A percentile compares a stretch with the other conserved stretches of the same genome.
Conservation (phyloP, 176 grass and related monocot genomes). For the Avena eriantha region DNA sequence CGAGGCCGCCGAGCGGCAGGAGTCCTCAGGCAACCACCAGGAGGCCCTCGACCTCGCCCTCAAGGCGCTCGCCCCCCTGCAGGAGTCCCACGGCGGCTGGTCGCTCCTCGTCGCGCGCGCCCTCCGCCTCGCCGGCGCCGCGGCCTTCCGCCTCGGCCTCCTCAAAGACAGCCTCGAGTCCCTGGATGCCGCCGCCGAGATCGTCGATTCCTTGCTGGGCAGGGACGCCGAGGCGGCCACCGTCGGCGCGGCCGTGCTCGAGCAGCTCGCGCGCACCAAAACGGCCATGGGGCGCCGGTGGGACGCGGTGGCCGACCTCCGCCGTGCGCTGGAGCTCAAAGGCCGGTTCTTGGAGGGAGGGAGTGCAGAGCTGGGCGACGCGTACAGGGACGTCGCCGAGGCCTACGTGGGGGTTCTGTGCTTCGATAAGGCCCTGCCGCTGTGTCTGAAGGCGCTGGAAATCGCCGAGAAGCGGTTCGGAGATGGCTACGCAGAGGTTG, state of each 20-base stretch:
- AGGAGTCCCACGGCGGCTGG: conserved; percentile 73
- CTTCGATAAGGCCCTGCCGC: conserved; percentile 61
- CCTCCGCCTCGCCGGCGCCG: conserved; percentile 63
- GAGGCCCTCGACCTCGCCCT: conserved; percentile 61
- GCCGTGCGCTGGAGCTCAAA: conserved; percentile 59
- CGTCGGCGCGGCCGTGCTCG: conserved; percentile 50
- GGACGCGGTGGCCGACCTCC: conserved; percentile 58
- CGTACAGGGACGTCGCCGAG: conserved; percentile 61
- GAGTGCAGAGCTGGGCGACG: conserved; percentile 49
- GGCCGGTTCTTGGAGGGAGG: conserved; percentile 26
- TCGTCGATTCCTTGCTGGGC: conserved; percentile 40
- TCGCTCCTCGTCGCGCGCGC: conserved; percentile 65
- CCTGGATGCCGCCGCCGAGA: conserved; percentile 63
- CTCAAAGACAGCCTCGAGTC: conserved; percentile 67
- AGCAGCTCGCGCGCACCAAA: conserved; percentile 66
- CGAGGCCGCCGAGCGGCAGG: conserved; percentile 51
- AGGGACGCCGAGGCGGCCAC: conserved; percentile 39
- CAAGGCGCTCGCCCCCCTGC: conserved; percentile 56
- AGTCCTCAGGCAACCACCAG: conserved; percentile 47
- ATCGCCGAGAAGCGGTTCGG: conserved; percentile 47
- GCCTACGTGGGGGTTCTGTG: conserved; percentile 52
- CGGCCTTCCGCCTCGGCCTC: conserved; percentile 49
- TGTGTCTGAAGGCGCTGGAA: conserved; percentile 59
- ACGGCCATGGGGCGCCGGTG: conserved; percentile 57
- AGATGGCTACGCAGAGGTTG: conserved; percentile 50